Percentiles rank a stretch among this genome's conserved stretches.
Conservation (phyloP, 768 basidiomycete species). For the Glaciozyma antarctica region DNA sequence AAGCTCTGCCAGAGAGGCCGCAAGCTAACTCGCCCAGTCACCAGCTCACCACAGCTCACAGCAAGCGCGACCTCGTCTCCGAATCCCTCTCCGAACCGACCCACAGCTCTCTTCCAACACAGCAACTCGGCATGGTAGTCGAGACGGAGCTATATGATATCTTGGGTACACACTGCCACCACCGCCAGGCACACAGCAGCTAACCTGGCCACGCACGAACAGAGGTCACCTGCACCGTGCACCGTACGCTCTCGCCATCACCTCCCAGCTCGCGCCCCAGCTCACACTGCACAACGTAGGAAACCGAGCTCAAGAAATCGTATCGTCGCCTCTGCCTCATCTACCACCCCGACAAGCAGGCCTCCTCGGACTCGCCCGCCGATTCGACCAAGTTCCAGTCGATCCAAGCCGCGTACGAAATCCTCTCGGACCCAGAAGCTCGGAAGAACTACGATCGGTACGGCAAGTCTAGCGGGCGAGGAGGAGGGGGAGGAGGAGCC, state of each 20-base stretch:
- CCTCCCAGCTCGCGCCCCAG: background rate
- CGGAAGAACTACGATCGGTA: conserved; percentile 62
- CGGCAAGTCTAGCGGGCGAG: conserved; percentile 58
- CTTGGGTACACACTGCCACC: conserved; percentile 45
- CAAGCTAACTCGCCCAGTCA: background rate
- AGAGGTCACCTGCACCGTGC: conserved; percentile 7
- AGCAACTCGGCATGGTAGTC: conserved; percentile 35
- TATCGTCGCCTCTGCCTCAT: conserved; percentile 84
- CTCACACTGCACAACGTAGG: background rate
- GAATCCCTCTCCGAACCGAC: background rate
- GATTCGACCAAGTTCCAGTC: conserved; percentile 21
- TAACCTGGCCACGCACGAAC: background rate
- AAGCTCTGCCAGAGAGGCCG: no score
- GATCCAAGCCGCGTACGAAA: conserved; percentile 52
- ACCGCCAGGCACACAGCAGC: background rate
- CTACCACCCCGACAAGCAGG: conserved; percentile 53
- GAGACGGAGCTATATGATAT: conserved; percentile 62
- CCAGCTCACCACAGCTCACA: no score
- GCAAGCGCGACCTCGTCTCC: background rate
- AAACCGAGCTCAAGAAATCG: conserved; percentile 84
- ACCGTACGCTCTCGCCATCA: background rate
- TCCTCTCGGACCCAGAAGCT: conserved; percentile 59
- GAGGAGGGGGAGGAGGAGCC: conserved; percentile 45
- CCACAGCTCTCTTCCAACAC: background rate
- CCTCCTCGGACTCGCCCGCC: background rate